A percentile compares a stretch with the other conserved stretches of the same genome.
Conservation (phyloP, 805 yeast species). For the Yarrowia porcina region DNA sequence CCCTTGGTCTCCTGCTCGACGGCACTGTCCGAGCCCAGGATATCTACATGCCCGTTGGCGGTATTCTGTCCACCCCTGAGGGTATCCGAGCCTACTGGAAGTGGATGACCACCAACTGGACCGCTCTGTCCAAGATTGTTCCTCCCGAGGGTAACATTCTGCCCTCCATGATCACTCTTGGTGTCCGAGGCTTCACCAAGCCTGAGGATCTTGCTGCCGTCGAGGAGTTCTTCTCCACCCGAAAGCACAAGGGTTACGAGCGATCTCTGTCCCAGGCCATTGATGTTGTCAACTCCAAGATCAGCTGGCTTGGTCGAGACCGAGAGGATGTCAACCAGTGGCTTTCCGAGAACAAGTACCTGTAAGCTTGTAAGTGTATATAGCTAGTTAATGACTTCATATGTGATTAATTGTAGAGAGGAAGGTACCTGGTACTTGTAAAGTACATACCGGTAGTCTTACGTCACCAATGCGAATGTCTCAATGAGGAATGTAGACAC, state of each 20-base stretch:
- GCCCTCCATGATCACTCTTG: conserved; percentile 63
- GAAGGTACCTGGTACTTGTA: no score
- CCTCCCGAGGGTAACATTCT: conserved; percentile 83
- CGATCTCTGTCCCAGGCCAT: conserved; percentile 54
- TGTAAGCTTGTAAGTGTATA: conserved; percentile 32
- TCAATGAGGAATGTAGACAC: no score
- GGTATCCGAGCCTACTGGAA: conserved; percentile 71
- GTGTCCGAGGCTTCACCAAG: conserved; percentile 61
- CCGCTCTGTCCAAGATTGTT: conserved; percentile 55
- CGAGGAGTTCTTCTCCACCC: conserved; percentile 46
- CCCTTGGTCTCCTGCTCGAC: conserved; percentile 54
- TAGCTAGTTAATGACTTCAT: conserved; percentile 16
- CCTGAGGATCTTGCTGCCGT: conserved; percentile 52
- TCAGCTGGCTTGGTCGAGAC: conserved; percentile 52
- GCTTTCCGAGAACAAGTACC: conserved; percentile 50
- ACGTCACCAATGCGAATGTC: no score
- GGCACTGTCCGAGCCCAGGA: conserved; percentile 66
- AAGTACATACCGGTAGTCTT: no score
- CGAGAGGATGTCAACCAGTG: conserved; percentile 44
- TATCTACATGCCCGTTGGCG: conserved; percentile 71
- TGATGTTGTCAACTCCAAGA: conserved; percentile 52
- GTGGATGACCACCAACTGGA: conserved; percentile 75
- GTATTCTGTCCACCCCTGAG: conserved; percentile 57
- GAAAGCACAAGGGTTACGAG: conserved; percentile 55
- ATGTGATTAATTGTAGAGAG: neutral